phyloP scores from a whole-genome alignment of 2,329 filamentous ascomycete genomes.

The Ceratocystis albifundus region DNA sequence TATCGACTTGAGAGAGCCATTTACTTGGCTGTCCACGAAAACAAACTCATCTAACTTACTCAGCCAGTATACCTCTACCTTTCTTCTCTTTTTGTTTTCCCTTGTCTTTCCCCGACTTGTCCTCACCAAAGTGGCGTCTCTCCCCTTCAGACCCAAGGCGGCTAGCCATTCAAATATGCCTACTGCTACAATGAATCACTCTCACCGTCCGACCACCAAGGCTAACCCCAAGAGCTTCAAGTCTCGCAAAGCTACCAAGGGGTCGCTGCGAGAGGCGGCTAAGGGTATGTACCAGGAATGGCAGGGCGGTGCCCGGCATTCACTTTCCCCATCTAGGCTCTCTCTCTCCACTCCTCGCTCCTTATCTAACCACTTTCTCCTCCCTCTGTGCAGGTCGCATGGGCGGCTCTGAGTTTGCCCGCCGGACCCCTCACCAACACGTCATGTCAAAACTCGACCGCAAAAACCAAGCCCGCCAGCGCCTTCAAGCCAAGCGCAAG shows the following conservation, averaged over 20 bases:
- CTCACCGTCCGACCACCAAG: constrained; percentile 90
- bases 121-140: constrained; percentile 47
- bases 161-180: constrained; percentile 60
- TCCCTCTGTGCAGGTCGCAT: constrained; percentile 54
- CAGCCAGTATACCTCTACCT: not conserved
- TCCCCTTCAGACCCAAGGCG: constrained; percentile 83
- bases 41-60: not conserved
- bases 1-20: not conserved
- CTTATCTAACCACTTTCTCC: not conserved
- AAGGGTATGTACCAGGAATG: constrained; percentile 50
- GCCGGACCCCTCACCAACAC: constrained; percentile 88
- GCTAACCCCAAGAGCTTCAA: constrained; percentile 82
- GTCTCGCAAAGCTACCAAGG: constrained; percentile 79
- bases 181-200: constrained; percentile 56
- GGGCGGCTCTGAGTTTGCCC: constrained; percentile 51
- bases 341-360: not conserved
- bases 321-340: too few species aligned
- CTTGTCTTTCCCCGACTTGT: constrained; percentile 1
- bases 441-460: constrained; percentile 96
- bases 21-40: not conserved
- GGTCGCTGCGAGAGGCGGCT: constrained; percentile 66
- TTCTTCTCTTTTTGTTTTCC: not conserved
- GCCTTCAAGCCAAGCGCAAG: constrained; percentile 68
- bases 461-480: constrained; percentile 87
- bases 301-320: constrained; percentile 22